Conservation (phyloP, 768 basidiomycete genomes). For the Suillus tomentosus region DNA sequence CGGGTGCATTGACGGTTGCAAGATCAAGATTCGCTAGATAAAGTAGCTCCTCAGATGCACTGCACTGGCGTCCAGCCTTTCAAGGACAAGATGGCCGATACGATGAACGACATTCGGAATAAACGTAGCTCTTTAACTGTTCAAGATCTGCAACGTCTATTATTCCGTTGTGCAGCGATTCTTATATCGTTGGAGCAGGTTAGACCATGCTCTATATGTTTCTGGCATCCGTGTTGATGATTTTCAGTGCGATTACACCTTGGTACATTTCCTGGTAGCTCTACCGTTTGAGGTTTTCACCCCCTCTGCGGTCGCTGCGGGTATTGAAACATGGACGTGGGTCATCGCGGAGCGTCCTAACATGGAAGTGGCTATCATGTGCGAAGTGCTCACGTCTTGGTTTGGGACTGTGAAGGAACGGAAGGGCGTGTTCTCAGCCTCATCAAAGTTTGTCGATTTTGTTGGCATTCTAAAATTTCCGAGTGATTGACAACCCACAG, state of each 20-base stretch:
- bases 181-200: slow-evolving; percentile 73
- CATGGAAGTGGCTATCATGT: slow-evolving; percentile 81
- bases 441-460: slow-evolving; percentile 68
- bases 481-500: slow-evolving; percentile 42
- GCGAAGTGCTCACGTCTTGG: slow-evolving; percentile 89
- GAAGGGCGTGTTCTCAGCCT: slow-evolving; percentile 81
- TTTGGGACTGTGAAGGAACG: slow-evolving; percentile 72
- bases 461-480: slow-evolving; percentile 7
- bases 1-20: slow-evolving; percentile 4
- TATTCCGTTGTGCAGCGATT: slow-evolving; percentile 85
- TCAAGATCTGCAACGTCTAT: slow-evolving; percentile 78
- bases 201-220: slow-evolving; percentile 8
- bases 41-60: slow-evolving; percentile 61
- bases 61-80: slow-evolving; percentile 64
- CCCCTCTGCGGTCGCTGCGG: slow-evolving; percentile 81
- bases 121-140: slow-evolving; percentile 77
- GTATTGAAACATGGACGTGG: slow-evolving; percentile 97
- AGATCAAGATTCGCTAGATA: slow-evolving; percentile 64
- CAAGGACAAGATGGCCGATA: slow-evolving; percentile 64
- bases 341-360: slow-evolving; percentile 83
- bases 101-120: slow-evolving; percentile 65
- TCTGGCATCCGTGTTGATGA: neutral
- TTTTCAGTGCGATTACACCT: slow-evolving; percentile 75
- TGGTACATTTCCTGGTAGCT: slow-evolving; percentile 84
- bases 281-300: slow-evolving; percentile 90